Base-by-base conservation (phyloP, 129 eudicot species). In the Ambrosia trifida region DNA sequence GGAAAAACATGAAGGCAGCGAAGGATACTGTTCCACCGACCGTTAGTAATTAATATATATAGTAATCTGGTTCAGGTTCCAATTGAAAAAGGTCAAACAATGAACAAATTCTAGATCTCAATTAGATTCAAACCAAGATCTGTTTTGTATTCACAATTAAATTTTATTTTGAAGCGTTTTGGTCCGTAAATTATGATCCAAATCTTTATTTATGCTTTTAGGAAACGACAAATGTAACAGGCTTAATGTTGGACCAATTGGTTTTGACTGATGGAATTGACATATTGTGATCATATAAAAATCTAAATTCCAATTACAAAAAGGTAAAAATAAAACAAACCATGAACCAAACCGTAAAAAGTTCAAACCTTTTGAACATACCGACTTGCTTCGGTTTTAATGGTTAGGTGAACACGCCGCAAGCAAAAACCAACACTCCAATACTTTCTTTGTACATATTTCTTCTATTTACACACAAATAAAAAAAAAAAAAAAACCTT, bases 31-130 rank as follows among this genome's bases (percentile, higher is more conserved):
- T n/a, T n/a, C n/a, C n/a, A n/a, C n/a, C n/a, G n/a, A n/a, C n/a
- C n/a, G n/a, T n/a, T n/a, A n/a, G n/a, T n/a, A n/a, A n/a, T n/a
- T n/a, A n/a, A n/a, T n/a, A n/a, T n/a, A n/a, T n/a, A n/a, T n/a
- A n/a, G n/a, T n/a, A 45, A 24, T 44, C 38, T 11, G 33, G 45
- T 44, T 60, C 43, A 59, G 13, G 30, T 40, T 66, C 69, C 69
- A 49, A 32, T 58, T 76, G 80, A 76, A 45, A 56, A 76, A 52
- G 68, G 61, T 66, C 80, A 76, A 76, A 57, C 61, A 66, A 58
- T 76, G 52, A 66, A 28, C 56, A 76, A 44, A 68, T 46, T 62
- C 18, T 67, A 75, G 80, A 76, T 76, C 81, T 41, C 64, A 76
- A 20, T 47, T 68, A 45, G 69, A 50, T 70, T 58, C 50, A 57